A percentile compares a stretch with the other conserved stretches of the same genome.
phyloP scores from a whole-genome alignment of 2,329 filamentous ascomycete genomes.

The Fonsecaea erecta region DNA sequence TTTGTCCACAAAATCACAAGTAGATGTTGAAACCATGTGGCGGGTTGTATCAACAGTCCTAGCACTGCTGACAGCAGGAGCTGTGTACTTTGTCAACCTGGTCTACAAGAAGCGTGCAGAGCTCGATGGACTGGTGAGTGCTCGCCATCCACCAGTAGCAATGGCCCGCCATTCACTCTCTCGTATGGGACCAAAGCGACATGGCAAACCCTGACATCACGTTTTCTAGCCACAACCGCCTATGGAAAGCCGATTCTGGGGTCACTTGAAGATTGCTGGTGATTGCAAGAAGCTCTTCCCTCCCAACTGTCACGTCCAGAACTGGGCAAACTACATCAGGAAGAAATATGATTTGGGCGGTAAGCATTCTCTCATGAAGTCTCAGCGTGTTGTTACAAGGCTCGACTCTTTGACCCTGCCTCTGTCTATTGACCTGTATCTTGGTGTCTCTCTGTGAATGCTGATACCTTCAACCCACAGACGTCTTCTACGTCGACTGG shows the following conservation, averaged over 20 bases:
- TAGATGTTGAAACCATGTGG: constrained; percentile 13
- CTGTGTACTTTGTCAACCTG: constrained; percentile 31
- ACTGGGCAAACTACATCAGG: constrained; percentile 35
- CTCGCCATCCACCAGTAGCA: neutral
- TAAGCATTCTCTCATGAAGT: neutral
- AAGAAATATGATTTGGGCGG: constrained; percentile 36
- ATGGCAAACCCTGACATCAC: neutral
- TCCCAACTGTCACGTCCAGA: constrained; percentile 33
- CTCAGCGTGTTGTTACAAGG: neutral
- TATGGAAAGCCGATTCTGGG: constrained; percentile 34
- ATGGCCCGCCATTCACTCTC: neutral
- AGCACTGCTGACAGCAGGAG: constrained; percentile 20
- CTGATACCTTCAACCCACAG: constrained; percentile 10
- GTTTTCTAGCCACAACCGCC: constrained; percentile 37
- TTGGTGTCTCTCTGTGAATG: neutral
- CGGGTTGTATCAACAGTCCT: constrained; percentile 19
- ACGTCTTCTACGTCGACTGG: constrained; percentile 38
- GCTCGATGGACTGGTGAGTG: constrained; percentile 34
- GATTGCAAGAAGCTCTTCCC: constrained; percentile 35
- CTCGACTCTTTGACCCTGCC: neutral
- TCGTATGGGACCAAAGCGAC: too few relatives aligned
- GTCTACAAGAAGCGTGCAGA: constrained; percentile 32
- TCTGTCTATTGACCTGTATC: neutral
- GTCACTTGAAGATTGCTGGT: constrained; percentile 35
- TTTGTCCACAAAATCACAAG: neutral